These are phyloP conservation scores for Russula emetica DNA, from an alignment of 768 basidiomycete species.

Conservation along the genomic window DNA sequence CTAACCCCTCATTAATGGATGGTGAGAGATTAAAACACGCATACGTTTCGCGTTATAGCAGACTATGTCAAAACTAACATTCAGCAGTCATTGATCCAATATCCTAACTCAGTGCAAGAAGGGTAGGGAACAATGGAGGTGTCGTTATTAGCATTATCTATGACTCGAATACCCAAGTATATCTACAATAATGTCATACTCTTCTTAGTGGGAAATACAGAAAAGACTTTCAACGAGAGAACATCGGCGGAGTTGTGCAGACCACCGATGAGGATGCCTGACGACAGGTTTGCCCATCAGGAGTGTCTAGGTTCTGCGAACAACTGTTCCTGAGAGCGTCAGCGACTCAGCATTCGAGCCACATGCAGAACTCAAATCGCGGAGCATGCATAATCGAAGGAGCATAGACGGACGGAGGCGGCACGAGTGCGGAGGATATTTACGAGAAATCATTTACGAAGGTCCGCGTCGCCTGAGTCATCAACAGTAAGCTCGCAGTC, in stretches of 20 bases:
- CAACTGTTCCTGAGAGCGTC: not conserved
- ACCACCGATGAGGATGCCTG: not conserved
- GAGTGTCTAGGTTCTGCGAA: not conserved
- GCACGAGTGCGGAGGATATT: slow-evolving; percentile 10
- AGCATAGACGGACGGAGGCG: not conserved
- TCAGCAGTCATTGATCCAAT: too few relatives aligned
- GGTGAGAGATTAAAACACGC: too few relatives aligned
- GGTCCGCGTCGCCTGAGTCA: not conserved
- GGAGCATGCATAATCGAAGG: not conserved
- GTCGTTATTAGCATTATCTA: not conserved
- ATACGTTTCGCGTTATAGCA: too few relatives aligned
- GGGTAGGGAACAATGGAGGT: too few relatives aligned
- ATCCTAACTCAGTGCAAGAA: not conserved
- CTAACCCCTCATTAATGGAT: not conserved
- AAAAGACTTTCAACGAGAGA: not conserved
- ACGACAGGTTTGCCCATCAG: not conserved
- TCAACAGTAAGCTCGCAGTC: not conserved
- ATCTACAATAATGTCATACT: not conserved
- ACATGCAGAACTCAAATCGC: not conserved
- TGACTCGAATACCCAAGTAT: not conserved
- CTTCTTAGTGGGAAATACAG: not conserved
- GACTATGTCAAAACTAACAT: too few relatives aligned
- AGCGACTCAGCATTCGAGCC: too few relatives aligned
- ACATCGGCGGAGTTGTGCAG: not conserved
- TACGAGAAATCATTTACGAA: slow-evolving; percentile 3